These are phyloP conservation scores for Articulospora tetracladia DNA, from an alignment of 495 filamentous ascomycete genomes.

Conservation along the genomic window DNA sequence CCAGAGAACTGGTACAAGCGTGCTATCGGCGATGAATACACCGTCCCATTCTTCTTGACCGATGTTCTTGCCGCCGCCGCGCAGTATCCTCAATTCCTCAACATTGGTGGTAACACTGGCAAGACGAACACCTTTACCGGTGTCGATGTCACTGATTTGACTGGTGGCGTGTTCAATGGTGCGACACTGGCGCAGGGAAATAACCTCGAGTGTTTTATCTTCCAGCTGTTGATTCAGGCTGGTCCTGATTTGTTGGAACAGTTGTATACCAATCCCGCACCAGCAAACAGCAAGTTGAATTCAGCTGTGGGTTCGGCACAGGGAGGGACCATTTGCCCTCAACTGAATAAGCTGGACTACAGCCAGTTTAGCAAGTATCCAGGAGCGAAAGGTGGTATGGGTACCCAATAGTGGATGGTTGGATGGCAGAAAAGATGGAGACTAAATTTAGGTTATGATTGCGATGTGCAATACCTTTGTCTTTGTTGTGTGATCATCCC, in stretches of 20 bases:
- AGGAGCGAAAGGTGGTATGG: conserved; percentile 14
- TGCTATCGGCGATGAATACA: conserved; percentile 10
- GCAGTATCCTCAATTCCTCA: conserved; percentile 25
- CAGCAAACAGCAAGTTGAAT: not conserved
- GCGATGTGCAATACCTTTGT: no score
- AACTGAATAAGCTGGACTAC: conserved; percentile 23
- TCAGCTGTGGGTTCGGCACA: not conserved
- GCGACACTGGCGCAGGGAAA: conserved; percentile 37
- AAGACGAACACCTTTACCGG: conserved; percentile 48
- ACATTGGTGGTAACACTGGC: conserved; percentile 53
- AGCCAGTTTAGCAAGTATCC: conserved; percentile 24
- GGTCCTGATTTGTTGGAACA: conserved; percentile 46
- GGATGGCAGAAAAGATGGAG: not conserved
- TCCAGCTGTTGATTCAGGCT: conserved; percentile 18
- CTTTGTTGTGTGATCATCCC: no score
- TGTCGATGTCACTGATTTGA: conserved; percentile 42
- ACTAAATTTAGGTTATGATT: no score
- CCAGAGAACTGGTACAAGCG: conserved; percentile 10
- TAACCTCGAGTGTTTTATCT: conserved; percentile 45
- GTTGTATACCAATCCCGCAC: not conserved
- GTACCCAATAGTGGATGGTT: not conserved
- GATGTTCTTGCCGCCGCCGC: conserved; percentile 28
- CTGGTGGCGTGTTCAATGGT: conserved; percentile 42
- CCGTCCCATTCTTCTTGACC: conserved; percentile 9
- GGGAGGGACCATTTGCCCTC: conserved; percentile 20